Percentiles rank a stretch among this genome's conserved stretches.
These are phyloP conservation scores for Globisporangium nagaii DNA, from an alignment of 352 stramenopile species.

Conservation along the genomic window DNA sequence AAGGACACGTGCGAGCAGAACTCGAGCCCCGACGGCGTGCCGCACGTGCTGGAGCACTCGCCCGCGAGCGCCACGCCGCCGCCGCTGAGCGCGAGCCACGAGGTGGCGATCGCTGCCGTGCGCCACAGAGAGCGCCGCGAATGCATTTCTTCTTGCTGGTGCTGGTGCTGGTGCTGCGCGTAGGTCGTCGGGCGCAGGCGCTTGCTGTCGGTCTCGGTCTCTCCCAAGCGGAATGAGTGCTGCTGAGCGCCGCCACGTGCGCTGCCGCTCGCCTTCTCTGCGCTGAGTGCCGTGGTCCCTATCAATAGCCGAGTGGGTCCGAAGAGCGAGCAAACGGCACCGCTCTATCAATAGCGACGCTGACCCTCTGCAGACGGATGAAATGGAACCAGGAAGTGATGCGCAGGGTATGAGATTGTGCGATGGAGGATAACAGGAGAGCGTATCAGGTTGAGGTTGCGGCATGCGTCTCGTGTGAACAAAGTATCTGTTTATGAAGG, in stretches of 20 bases:
- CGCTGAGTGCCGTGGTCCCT: neutral
- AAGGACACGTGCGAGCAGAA: slow-evolving; percentile 84
- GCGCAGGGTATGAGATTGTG: neutral
- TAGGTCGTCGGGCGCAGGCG: no score
- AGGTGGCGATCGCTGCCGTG: neutral
- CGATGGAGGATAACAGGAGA: neutral
- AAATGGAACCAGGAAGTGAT: neutral
- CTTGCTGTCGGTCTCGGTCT: neutral
- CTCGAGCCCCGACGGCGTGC: slow-evolving; percentile 55
- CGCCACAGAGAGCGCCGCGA: slow-evolving; percentile 1
- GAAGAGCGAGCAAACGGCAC: neutral
- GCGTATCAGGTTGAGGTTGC: neutral
- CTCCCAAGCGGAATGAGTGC: neutral
- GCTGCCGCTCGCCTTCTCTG: no score
- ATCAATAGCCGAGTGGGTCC: neutral
- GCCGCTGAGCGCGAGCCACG: neutral
- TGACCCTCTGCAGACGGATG: neutral
- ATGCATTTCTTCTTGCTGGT: neutral
- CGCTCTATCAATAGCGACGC: neutral
- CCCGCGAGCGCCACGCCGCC: neutral
- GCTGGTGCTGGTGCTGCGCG: neutral
- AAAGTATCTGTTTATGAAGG: neutral
- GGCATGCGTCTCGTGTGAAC: neutral
- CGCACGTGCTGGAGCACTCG: slow-evolving; percentile 69
- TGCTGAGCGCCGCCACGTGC: neutral